Conservation (phyloP, 2,329 filamentous ascomycete species). For the Podosphaera leucotricha region DNA sequence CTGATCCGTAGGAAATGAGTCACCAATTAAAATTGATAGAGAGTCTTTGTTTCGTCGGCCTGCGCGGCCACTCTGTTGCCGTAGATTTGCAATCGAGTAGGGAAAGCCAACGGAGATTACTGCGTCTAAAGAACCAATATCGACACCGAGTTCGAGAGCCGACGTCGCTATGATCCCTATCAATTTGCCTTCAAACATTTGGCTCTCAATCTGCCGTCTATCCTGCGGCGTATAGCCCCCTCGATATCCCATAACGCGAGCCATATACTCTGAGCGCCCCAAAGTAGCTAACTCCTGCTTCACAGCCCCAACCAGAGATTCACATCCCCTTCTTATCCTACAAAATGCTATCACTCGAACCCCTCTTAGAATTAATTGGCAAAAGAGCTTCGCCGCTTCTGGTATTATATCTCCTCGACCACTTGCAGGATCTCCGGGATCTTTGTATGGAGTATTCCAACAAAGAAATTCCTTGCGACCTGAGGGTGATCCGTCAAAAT, state of each 20-base stretch:
- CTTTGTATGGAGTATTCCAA: slow-evolving; percentile 93
- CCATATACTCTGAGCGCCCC: slow-evolving; percentile 50
- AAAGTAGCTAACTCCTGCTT: slow-evolving; percentile 52
- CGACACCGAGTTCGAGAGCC: slow-evolving; percentile 78
- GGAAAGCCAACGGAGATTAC: slow-evolving; percentile 89
- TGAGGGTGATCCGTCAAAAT: slow-evolving; percentile 81
- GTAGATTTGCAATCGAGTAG: slow-evolving; percentile 80
- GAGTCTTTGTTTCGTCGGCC: slow-evolving; percentile 86
- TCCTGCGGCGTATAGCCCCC: slow-evolving; percentile 90
- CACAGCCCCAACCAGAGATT: slow-evolving; percentile 58
- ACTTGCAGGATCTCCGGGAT: slow-evolving; percentile 65
- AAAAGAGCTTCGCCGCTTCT: slow-evolving; percentile 79
- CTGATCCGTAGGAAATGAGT: slow-evolving; percentile 77
- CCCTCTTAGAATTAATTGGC: slow-evolving; percentile 66
- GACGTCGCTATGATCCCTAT: slow-evolving; percentile 86
- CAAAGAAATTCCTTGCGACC: slow-evolving; percentile 87
- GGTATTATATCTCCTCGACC: slow-evolving; percentile 62
- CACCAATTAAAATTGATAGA: slow-evolving; percentile 69
- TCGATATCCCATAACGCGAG: slow-evolving; percentile 80
- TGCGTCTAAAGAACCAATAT: slow-evolving; percentile 83
- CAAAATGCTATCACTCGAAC: slow-evolving; percentile 88
- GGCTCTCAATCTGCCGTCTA: slow-evolving; percentile 62
- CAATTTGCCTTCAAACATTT: slow-evolving; percentile 93
- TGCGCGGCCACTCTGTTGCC: slow-evolving; percentile 84
- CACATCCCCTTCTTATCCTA: slow-evolving; percentile 67